phyloP scores from a whole-genome alignment of 352 stramenopile species.

The Phytopythium helicoides region DNA sequence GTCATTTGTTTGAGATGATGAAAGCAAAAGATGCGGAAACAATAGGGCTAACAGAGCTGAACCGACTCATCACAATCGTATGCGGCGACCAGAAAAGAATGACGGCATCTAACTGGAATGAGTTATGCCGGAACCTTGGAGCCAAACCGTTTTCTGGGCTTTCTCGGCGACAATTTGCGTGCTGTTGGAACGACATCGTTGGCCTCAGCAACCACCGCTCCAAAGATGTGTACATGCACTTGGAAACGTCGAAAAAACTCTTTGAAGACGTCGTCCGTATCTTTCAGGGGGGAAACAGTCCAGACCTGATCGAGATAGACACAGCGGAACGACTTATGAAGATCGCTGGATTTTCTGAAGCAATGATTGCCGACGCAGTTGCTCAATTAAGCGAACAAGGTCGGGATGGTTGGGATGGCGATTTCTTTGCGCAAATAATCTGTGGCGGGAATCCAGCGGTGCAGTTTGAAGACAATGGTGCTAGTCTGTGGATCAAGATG shows the following conservation, averaged over 20 bases:
- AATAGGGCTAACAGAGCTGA: conserved; percentile 28
- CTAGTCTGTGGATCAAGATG: conserved; percentile 44
- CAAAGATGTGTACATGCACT: conserved; percentile 43
- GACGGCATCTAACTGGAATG: conserved; percentile 24
- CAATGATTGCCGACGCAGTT: conserved; percentile 20
- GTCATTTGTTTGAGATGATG: conserved; percentile 46
- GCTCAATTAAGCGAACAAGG: conserved; percentile 18
- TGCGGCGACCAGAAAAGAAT: conserved; percentile 32
- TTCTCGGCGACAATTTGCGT: conserved; percentile 49
- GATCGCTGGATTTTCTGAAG: conserved; percentile 25
- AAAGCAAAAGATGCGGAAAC: conserved; percentile 19
- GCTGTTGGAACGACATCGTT: conserved; percentile 48
- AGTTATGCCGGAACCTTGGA: conserved; percentile 31
- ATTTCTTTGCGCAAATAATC: conserved; percentile 39
- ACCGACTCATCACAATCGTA: conserved; percentile 35
- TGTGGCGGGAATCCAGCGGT: conserved; percentile 26
- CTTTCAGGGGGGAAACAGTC: conserved; percentile 37
- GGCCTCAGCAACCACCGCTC: conserved; percentile 30
- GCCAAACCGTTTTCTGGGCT: conserved; percentile 34
- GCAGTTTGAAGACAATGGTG: conserved; percentile 35
- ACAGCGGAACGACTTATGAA: conserved; percentile 33
- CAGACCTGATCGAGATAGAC: conserved; percentile 25
- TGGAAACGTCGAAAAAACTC: conserved; percentile 44
- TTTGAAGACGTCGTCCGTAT: conserved; percentile 38
- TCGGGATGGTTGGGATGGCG: conserved; percentile 25